A percentile compares a stretch with the other conserved stretches of the same genome.
phyloP scores from a whole-genome alignment of 2,329 filamentous ascomycete species.

The Pseudopithomyces maydicus region DNA sequence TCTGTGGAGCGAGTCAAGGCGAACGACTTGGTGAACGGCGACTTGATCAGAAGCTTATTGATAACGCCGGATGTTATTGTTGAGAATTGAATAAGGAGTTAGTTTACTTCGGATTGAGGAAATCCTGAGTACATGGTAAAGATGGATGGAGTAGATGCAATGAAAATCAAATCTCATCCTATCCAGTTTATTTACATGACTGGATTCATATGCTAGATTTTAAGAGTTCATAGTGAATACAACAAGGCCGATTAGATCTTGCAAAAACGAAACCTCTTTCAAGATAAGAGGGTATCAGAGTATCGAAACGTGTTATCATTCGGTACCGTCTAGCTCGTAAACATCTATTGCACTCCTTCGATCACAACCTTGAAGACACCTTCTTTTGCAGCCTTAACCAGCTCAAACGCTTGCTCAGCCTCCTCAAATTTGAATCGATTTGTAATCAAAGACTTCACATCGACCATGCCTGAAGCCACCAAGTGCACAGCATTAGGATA shows the following conservation, averaged over 20 bases:
- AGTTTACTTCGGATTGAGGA: background rate
- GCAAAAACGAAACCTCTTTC: too few species aligned
- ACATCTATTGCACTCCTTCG: constrained; percentile 53
- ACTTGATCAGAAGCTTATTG: background rate
- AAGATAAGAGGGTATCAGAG: too few species aligned
- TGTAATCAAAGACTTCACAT: constrained; percentile 48
- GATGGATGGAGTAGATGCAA: background rate
- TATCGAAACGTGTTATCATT: too few species aligned
- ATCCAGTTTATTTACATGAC: too few species aligned
- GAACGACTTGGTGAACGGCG: constrained; percentile 7
- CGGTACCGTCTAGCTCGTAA: background rate
- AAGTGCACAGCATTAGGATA: constrained; percentile 57
- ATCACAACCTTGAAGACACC: constrained; percentile 53
- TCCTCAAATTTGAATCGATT: constrained; percentile 52
- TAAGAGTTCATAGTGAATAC: too few species aligned
- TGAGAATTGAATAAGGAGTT: background rate
- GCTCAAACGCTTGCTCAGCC: constrained; percentile 55
- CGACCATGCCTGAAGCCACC: constrained; percentile 55
- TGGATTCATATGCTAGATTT: too few species aligned
- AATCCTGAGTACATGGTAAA: background rate
- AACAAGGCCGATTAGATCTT: too few species aligned
- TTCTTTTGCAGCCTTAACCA: constrained; percentile 46
- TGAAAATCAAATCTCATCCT: too few species aligned
- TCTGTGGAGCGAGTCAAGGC: background rate
- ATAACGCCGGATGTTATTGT: constrained; percentile 4